Conservation (phyloP, 177 flowering plant genomes). For the Vitis hybrid region DNA sequence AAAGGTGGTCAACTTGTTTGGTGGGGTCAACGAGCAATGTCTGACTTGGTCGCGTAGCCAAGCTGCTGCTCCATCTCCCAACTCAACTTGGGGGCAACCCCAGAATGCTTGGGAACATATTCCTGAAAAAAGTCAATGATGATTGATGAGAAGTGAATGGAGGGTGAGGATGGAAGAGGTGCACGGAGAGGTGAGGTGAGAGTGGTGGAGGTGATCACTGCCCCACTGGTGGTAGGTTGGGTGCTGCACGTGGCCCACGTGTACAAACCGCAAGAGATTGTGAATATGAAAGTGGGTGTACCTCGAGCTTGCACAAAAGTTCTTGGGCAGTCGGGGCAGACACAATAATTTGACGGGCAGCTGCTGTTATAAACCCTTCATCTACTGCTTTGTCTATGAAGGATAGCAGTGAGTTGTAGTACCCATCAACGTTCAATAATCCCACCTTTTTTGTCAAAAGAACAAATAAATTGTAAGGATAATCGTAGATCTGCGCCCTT, state of each 20-base stretch:
- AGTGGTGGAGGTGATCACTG: not conserved
- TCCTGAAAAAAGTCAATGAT: constrained; percentile 33
- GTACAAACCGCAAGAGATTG: too few species aligned
- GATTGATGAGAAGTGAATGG: not conserved
- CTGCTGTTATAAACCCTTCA: constrained; percentile 73
- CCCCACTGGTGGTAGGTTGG: not conserved
- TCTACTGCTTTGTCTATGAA: constrained; percentile 92
- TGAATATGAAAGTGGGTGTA: constrained; percentile 6
- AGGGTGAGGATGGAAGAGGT: constrained; percentile 15
- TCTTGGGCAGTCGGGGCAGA: constrained; percentile 82
- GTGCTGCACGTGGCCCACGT: not conserved
- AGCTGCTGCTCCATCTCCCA: constrained; percentile 80
- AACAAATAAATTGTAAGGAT: too few species aligned
- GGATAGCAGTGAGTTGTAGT: constrained; percentile 66
- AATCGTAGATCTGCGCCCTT: too few species aligned
- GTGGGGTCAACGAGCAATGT: constrained; percentile 55
- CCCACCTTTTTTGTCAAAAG: constrained; percentile 44
- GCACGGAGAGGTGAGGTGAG: not conserved
- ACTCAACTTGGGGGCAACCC: constrained; percentile 47
- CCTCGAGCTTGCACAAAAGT: constrained; percentile 82
- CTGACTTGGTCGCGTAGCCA: constrained; percentile 44
- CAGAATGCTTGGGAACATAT: constrained; percentile 53
- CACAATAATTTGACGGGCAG: constrained; percentile 84
- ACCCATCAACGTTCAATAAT: constrained; percentile 81
- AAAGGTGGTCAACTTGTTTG: too few species aligned